These are phyloP conservation scores for Sphaerosporella brunnea DNA, from an alignment of 495 filamentous ascomycete genomes.

Conservation along the genomic window DNA sequence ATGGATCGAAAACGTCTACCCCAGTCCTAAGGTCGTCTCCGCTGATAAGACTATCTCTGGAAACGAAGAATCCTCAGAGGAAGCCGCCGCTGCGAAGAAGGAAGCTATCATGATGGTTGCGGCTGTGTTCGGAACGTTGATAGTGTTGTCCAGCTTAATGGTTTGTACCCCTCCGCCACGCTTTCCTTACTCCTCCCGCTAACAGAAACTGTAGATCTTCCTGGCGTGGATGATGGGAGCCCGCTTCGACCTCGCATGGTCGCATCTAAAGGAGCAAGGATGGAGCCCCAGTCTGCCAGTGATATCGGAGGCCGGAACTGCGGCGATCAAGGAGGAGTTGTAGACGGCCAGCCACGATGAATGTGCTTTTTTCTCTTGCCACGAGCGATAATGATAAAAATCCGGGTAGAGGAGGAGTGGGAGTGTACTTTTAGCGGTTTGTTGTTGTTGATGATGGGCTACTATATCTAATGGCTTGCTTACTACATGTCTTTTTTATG, in stretches of 20 bases:
- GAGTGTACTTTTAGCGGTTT: too few species aligned
- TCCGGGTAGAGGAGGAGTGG: too few species aligned
- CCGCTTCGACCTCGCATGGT: constrained; percentile 43
- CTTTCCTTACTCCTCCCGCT: neutral
- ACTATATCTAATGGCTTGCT: too few species aligned
- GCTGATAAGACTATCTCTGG: constrained; percentile 30
- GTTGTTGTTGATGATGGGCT: too few species aligned
- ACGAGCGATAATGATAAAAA: too few species aligned
- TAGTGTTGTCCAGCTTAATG: constrained; percentile 48
- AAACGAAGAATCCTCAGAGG: constrained; percentile 28
- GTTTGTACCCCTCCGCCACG: constrained; percentile 29
- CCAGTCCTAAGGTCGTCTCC: constrained; percentile 44
- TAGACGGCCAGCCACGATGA: too few species aligned
- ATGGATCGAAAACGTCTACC: constrained; percentile 92
- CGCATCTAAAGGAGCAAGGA: too few species aligned
- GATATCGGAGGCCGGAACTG: too few species aligned
- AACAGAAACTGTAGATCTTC: constrained; percentile 23
- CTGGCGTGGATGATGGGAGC: constrained; percentile 31
- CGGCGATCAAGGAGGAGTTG: too few species aligned
- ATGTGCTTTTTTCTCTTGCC: too few species aligned
- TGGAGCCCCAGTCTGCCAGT: too few species aligned
- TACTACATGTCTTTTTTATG: too few species aligned
- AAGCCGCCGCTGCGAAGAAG: constrained; percentile 31
- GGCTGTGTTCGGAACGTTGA: constrained; percentile 41
- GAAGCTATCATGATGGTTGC: constrained; percentile 46